phyloP scores from a whole-genome alignment of 225 moss, liverwort and hornwort species.

The Physcomitrellopsis africana region DNA sequence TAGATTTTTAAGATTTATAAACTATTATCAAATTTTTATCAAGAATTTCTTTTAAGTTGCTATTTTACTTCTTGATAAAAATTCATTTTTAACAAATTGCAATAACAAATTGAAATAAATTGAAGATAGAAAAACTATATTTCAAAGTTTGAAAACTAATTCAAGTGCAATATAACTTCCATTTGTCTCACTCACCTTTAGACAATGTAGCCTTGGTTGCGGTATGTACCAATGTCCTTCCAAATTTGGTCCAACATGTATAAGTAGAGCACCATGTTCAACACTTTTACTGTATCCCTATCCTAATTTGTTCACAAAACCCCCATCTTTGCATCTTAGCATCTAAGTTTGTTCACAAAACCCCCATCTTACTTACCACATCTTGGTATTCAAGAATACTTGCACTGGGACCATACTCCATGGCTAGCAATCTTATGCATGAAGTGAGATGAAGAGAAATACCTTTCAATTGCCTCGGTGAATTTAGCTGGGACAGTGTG shows the following conservation, averaged over 20 bases:
- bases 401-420: background rate
- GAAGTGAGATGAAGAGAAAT: background rate
- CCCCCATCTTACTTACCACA: background rate
- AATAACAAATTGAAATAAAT: too few species aligned
- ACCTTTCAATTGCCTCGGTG: conserved; percentile 71
- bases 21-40: too few species aligned
- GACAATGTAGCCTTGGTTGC: conserved; percentile 83
- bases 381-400: conserved; percentile 4
- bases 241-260: conserved; percentile 85
- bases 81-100: too few species aligned
- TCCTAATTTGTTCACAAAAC: too few species aligned
- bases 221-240: conserved; percentile 87
- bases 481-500: conserved; percentile 84
- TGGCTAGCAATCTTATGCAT: background rate
- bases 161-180: background rate
- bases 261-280: conserved; percentile 71
- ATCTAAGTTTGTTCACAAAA: conserved; percentile 43
- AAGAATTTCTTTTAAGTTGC: too few species aligned
- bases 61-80: too few species aligned
- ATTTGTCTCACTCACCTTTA: conserved; percentile 69
- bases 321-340: too few species aligned
- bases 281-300: conserved; percentile 58
- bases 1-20: too few species aligned
- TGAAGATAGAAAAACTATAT: too few species aligned
- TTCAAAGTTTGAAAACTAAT: too few species aligned